phyloP scores from a whole-genome alignment of 139 green algal species.

The Coelastrella sp. region DNA sequence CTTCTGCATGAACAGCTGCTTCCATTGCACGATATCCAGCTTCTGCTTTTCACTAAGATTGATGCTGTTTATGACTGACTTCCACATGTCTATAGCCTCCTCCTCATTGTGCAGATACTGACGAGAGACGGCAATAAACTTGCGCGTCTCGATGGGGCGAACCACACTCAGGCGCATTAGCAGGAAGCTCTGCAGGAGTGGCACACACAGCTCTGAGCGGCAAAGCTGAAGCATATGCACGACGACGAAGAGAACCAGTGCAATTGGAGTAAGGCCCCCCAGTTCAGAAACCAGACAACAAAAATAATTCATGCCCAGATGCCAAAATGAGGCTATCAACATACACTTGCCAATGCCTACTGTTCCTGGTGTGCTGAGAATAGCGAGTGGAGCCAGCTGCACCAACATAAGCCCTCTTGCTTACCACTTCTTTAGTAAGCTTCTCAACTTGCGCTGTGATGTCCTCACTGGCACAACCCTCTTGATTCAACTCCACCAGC shows the following conservation, averaged over 20 bases:
- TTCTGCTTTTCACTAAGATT: slow-evolving; percentile 66
- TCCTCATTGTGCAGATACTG: slow-evolving; percentile 69
- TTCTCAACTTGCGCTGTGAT: slow-evolving; percentile 42
- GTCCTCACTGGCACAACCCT: neutral
- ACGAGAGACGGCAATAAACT: slow-evolving; percentile 73
- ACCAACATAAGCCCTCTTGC: neutral
- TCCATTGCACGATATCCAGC: slow-evolving; percentile 69
- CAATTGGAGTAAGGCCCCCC: no score
- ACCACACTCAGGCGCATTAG: slow-evolving; percentile 73
- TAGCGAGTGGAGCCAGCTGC: no score
- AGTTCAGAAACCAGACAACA: no score
- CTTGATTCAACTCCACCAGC: slow-evolving; percentile 54
- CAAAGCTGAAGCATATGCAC: neutral
- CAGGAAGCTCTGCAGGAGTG: slow-evolving; percentile 59
- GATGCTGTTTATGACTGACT: slow-evolving; percentile 64
- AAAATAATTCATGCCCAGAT: no score
- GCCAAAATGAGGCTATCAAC: no score
- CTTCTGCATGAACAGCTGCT: slow-evolving; percentile 73
- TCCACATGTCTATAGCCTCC: slow-evolving; percentile 74
- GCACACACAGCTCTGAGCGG: neutral
- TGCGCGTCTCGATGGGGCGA: slow-evolving; percentile 71
- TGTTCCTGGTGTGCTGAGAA: no score
- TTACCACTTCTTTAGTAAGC: slow-evolving; percentile 53
- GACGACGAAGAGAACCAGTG: no score
- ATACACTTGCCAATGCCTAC: no score